Evolutionary conservation across 2,329 filamentous ascomycete genomes (phyloP), one percentile per base, ranked within the genome.

Genomic region (Aspergillus fumigatiaffinis): DNA sequence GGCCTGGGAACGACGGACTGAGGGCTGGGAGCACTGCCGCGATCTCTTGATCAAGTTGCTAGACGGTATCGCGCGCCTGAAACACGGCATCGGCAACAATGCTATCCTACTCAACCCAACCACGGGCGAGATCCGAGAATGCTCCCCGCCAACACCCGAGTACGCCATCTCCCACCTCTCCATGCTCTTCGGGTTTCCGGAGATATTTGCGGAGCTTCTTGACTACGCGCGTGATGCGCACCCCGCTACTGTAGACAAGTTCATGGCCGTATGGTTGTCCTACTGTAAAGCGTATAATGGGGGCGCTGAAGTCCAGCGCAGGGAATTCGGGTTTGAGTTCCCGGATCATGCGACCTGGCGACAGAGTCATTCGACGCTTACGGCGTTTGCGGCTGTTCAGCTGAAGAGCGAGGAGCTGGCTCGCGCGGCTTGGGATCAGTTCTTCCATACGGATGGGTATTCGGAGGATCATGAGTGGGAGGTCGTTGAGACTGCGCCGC

Each of bases 1-100:
- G 1, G 84, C 84, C 56, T 86, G 82, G 80, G 84, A 86, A 64
- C 77, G 84, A 0, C 79, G 79, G 1, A 81, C 82, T 0, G 71
- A 80, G 0, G 73, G 80, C 2, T 84, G 80, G 80, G 70, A 83
- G 53, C 79, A 84, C 62, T 78, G 82, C 1, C 75, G 73, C 28
- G 63, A 69, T 1, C 85, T 84, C 66, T 75, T 87, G 0, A 74
- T 73, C 7, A 72, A 74, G 26, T 80, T 79, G 0, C 73, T 82
- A 10, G 68, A 71, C 4, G 82, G 83, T 2, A 85, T 85, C 52
- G 80, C 78, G 0, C 73, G 74, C 10, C 74, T 87, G 4, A 84
- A 77, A 58, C 82, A 85, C 59, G 84, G 84, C 0, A 85, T 86
- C 61, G 80, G 32, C 14, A 38, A 38, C 5, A 38, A 38, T 17